Conservation (phyloP, 1,139 yeast species). For the Groenewaldozyma auringiensis region DNA sequence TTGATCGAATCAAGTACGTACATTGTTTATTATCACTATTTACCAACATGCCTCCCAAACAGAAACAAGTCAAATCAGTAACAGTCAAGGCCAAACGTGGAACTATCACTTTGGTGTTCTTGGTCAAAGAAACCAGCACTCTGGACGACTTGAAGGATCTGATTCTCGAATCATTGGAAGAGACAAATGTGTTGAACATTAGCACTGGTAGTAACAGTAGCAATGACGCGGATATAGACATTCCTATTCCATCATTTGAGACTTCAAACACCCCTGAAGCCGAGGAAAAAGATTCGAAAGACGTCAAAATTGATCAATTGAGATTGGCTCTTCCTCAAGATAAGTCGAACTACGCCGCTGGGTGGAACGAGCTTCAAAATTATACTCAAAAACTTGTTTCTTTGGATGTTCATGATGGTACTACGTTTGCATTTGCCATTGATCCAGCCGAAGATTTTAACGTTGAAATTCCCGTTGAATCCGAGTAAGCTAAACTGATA, state of each 20-base stretch:
- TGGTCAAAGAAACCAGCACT: constrained; percentile 9
- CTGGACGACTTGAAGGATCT: constrained; percentile 7
- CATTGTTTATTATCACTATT: too few species aligned
- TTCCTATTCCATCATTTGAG: constrained; percentile 21
- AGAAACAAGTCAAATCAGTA: constrained; percentile 2
- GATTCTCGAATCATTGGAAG: constrained; percentile 13
- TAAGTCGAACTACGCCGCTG: constrained; percentile 9
- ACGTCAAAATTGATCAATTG: constrained; percentile 8
- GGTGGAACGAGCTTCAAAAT: constrained; percentile 17
- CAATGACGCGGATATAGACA: constrained; percentile 15
- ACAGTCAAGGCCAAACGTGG: constrained; percentile 15
- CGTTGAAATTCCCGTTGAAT: constrained; percentile 15
- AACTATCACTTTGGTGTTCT: constrained; percentile 12
- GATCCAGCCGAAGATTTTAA: constrained; percentile 11
- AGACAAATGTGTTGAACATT: constrained; percentile 8
- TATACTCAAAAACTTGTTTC: constrained; percentile 11
- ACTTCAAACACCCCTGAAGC: constrained; percentile 8
- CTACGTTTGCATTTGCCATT: constrained; percentile 15
- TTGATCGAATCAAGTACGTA: too few species aligned
- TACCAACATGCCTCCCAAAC: constrained; percentile 12
- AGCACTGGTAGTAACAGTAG: constrained; percentile 7
- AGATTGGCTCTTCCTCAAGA: constrained; percentile 16
- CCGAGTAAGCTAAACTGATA: constrained; percentile 7
- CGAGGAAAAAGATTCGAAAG: background rate
- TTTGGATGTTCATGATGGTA: constrained; percentile 15